Base-by-base conservation (phyloP, 768 basidiomycete genomes). In the Leccinum rimulosum region DNA sequence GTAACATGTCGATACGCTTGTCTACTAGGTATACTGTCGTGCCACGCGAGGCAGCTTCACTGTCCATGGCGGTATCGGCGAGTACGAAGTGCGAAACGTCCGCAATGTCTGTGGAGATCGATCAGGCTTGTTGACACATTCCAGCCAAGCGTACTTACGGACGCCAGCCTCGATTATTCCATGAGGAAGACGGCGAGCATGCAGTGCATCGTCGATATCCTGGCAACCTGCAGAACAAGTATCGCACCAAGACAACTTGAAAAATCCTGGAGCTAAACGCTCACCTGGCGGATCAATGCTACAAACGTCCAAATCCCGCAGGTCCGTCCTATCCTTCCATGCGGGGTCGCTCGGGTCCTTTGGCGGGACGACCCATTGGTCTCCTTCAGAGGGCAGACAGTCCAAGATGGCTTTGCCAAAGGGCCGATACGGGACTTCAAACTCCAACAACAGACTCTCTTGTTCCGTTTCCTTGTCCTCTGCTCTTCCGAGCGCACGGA, bases 141-240 rank as follows among this genome's bases (percentile, higher is more conserved):
- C 12, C 15, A 35, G 27, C 15, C 6, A 33, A 31, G 30, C 53
- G 17, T 6, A 91, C 95, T 80, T 68, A 98, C 96, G 96, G 65
- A 99, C 97, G 55, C 97, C 97, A 35, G 95, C 94, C 70, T 99
- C 93, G 58, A 98, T 89, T 72, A 95, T 93, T 2, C 96, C 96
- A 66, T 95, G 96, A 0, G 93, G 87, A 19, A 99, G 76, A 30
- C 74, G 80, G 47, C 89, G 81, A 14, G 96, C 97, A 73, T 99
- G 97, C 14, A 99, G 76, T 0, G 97, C 97, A 72, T 99, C 97
- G 67, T 99, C 97, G 17, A 99, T 99, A 75, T 99, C 97, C 67
- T 96, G 93, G 75, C 97, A 98, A 50, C 85, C 95, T 95, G 58
- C 14, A 36, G 12, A 14, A 19, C n/a, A 50, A 28, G 38, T 22